These are phyloP conservation scores for Canavalia gladiata DNA, from an alignment of 306 rosid species.

Conservation along the genomic window DNA sequence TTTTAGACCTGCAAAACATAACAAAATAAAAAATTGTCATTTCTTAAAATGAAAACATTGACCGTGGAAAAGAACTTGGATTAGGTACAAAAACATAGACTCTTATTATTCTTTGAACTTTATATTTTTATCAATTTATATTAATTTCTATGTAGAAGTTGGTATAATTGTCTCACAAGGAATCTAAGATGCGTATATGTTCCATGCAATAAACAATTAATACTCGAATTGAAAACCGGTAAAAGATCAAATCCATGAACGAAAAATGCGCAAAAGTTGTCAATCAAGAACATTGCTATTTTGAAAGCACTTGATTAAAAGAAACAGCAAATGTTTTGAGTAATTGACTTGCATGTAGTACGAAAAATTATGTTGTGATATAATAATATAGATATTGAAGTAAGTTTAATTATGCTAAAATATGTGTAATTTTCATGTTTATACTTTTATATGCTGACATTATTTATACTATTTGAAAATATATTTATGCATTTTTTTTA, in stretches of 20 bases:
- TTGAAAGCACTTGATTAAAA: not conserved
- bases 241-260: not conserved
- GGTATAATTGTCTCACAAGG: not conserved
- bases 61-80: slow-evolving; percentile 12
- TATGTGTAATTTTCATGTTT: not conserved
- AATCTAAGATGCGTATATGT: not conserved
- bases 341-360: not conserved
- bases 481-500: too few relatives aligned
- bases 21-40: not conserved
- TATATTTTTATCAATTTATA: not conserved
- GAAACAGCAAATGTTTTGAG: not conserved
- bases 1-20: not conserved
- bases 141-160: not conserved
- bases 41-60: slow-evolving; percentile 5
- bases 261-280: not conserved
- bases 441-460: not conserved
- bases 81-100: slow-evolving; percentile 29
- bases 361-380: not conserved
- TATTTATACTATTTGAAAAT: too few relatives aligned
- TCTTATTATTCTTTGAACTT: slow-evolving; percentile 8
- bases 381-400: not conserved
- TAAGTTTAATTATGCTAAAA: not conserved
- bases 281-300: not conserved
- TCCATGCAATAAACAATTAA: slow-evolving; percentile 9
- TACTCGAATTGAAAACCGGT: not conserved